Evolutionary conservation across 1,284 basidiomycete genomes (phyloP).

Genomic region (Veloporphyrellus conicus): DNA sequence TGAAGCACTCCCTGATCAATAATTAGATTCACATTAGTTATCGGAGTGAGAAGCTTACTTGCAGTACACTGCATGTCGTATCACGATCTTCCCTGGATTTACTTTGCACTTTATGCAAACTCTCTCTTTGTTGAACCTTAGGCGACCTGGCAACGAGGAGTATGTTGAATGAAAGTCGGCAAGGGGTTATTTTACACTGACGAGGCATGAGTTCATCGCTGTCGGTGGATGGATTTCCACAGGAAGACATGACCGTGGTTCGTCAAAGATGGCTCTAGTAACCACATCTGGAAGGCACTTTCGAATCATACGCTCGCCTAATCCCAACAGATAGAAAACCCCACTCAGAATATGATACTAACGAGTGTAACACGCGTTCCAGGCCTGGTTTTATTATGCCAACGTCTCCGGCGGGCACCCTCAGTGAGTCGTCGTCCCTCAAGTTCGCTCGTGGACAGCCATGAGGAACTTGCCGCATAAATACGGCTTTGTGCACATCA

Average conservation of each 20-base stretch:
- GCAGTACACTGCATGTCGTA: constrained; percentile 79
- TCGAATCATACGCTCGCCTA: too few relatives aligned
- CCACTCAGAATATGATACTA: too few relatives aligned
- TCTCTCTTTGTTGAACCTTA: constrained; percentile 61
- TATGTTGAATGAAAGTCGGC: neutral
- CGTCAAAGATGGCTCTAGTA: too few relatives aligned
- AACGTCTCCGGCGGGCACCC: too few relatives aligned
- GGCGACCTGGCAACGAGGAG: constrained; percentile 43
- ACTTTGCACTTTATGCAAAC: constrained; percentile 69
- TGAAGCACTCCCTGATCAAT: constrained; percentile 59
- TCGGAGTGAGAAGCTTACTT: constrained; percentile 45
- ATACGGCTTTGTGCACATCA: too few relatives aligned
- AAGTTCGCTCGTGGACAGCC: too few relatives aligned
- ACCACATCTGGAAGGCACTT: too few relatives aligned
- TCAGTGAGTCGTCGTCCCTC: too few relatives aligned
- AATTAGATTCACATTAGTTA: neutral
- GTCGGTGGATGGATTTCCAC: constrained; percentile 58
- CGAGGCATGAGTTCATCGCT: constrained; percentile 61
- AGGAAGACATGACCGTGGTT: constrained; percentile 39
- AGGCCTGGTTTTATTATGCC: too few relatives aligned
- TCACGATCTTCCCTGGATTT: constrained; percentile 59
- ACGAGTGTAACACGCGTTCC: too few relatives aligned
- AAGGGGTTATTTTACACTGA: constrained; percentile 33
- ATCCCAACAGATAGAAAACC: too few relatives aligned
- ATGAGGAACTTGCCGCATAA: too few relatives aligned